Conservation (phyloP, 257 asterid species). For the Plantago elongata region DNA sequence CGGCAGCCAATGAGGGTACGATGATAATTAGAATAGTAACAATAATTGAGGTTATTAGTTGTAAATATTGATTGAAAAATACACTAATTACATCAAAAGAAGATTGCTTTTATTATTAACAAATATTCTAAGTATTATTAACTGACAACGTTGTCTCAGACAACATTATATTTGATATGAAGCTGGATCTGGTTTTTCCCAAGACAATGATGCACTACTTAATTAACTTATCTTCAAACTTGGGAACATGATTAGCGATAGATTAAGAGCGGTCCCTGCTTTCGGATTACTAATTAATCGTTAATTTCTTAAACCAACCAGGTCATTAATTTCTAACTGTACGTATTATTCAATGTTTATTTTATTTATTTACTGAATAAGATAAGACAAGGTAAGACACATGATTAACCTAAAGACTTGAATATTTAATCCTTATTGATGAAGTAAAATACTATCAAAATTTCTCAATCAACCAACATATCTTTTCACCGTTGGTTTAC, state of each 20-base stretch:
- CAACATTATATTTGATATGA: slow-evolving; percentile 16
- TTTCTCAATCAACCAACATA: too few relatives aligned
- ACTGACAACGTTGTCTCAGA: slow-evolving; percentile 41
- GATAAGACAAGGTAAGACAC: too few relatives aligned
- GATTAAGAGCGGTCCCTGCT: slow-evolving; percentile 9
- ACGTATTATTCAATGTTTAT: too few relatives aligned
- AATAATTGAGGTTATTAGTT: slow-evolving; percentile 18
- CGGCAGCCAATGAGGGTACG: slow-evolving; percentile 38
- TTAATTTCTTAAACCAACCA: too few relatives aligned
- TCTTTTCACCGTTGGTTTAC: too few relatives aligned
- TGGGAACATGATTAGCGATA: slow-evolving; percentile 27
- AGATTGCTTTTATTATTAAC: slow-evolving; percentile 9
- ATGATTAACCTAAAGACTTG: too few relatives aligned
- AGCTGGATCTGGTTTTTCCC: slow-evolving; percentile 25
- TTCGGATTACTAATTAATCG: background rate
- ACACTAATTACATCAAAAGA: slow-evolving; percentile 30
- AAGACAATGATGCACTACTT: slow-evolving; percentile 9
- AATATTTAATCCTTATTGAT: too few relatives aligned
- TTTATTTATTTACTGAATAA: too few relatives aligned
- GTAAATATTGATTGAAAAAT: slow-evolving; percentile 27
- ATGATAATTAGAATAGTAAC: slow-evolving; percentile 21
- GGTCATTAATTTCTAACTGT: too few relatives aligned
- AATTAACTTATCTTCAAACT: slow-evolving; percentile 24
- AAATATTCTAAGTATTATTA: slow-evolving; percentile 21
- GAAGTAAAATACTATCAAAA: too few relatives aligned